These are phyloP conservation scores for Cyberlindnera americana DNA, from an alignment of 805 yeast genomes.

Conservation along the genomic window DNA sequence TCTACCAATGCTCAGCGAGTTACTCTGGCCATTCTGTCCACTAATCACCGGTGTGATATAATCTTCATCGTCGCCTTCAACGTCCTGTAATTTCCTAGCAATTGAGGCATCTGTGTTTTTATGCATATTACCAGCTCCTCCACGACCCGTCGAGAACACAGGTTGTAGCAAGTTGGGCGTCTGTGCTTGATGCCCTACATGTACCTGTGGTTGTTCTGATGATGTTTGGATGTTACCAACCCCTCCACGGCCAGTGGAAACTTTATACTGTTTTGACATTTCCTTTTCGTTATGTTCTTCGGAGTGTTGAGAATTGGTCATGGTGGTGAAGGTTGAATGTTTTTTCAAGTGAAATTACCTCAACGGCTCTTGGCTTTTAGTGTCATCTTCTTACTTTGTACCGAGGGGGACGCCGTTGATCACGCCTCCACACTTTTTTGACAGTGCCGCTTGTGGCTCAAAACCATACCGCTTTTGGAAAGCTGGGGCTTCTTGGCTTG, in stretches of 20 bases:
- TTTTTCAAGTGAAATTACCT: too few species aligned
- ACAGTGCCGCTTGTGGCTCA: slow-evolving; percentile 1
- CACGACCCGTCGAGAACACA: slow-evolving; percentile 68
- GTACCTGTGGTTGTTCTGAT: slow-evolving; percentile 46
- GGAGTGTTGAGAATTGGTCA: too few species aligned
- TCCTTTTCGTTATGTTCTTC: background rate
- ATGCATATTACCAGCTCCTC: slow-evolving; percentile 76
- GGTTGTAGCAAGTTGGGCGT: slow-evolving; percentile 56
- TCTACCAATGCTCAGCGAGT: slow-evolving; percentile 44
- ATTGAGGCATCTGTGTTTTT: slow-evolving; percentile 54
- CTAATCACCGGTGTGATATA: slow-evolving; percentile 43
- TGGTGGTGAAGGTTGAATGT: too few species aligned
- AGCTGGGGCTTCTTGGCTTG: too few species aligned
- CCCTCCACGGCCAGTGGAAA: slow-evolving; percentile 79
- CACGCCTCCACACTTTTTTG: background rate
- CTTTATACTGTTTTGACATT: slow-evolving; percentile 32
- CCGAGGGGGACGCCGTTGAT: background rate
- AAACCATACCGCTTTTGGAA: background rate
- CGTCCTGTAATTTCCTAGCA: slow-evolving; percentile 65
- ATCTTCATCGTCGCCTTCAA: slow-evolving; percentile 41
- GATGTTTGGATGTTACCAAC: slow-evolving; percentile 61
- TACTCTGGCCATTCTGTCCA: slow-evolving; percentile 25
- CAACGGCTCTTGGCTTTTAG: background rate
- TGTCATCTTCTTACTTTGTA: too few species aligned
- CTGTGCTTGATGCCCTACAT: slow-evolving; percentile 52